Percentiles rank a stretch among this genome's conserved stretches.
These are phyloP conservation scores for Acacia crassicarpa DNA, from an alignment of 306 rosid genomes.

Conservation along the genomic window DNA sequence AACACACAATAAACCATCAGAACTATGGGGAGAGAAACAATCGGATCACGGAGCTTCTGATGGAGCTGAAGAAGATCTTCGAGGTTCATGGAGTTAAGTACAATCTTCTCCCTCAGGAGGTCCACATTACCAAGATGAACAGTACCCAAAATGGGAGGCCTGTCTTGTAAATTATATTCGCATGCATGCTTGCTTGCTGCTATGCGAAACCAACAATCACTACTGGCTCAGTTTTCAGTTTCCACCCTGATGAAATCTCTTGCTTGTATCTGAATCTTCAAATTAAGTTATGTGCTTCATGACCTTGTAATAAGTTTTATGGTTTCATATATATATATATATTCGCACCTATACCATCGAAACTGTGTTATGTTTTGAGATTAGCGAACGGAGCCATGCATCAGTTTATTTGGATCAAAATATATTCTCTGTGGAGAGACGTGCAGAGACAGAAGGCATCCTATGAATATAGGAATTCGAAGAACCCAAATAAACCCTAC, in stretches of 20 bases:
- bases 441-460: too few species aligned
- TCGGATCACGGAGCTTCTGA: conserved; percentile 46
- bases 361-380: background rate
- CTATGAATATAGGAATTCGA: too few species aligned
- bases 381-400: background rate
- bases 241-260: background rate
- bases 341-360: background rate
- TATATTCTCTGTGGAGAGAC: background rate
- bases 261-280: background rate
- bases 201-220: too few species aligned
- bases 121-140: conserved; percentile 41
- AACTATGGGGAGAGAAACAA: conserved; percentile 49
- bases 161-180: conserved; percentile 5
- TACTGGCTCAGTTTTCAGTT: too few species aligned
- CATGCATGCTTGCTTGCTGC: background rate
- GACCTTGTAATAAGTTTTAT: background rate
- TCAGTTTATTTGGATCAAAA: background rate
- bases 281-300: conserved; percentile 6
- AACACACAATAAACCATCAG: conserved; percentile 60
- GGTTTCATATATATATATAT: background rate
- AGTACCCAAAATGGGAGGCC: conserved; percentile 31
- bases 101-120: conserved; percentile 49
- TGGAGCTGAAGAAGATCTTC: conserved; percentile 52
- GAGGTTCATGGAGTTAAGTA: conserved; percentile 49
- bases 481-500: too few species aligned